Evolutionary conservation across 2,329 filamentous ascomycete genomes (phyloP).

Genomic region (Monosporascus sp.): DNA sequence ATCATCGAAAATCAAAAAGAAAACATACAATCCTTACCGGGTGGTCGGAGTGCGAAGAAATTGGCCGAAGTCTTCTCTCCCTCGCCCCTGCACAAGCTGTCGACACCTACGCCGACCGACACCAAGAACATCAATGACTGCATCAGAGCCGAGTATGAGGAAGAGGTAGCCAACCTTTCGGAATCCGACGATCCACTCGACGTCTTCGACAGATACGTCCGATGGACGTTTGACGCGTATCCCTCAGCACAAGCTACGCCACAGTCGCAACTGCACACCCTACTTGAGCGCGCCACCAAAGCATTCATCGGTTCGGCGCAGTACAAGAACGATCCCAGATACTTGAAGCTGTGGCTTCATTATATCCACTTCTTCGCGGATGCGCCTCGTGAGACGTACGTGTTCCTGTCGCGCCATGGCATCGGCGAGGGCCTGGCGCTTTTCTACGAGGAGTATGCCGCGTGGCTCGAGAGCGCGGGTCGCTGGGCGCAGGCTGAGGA

Average conservation of each 20-base stretch:
- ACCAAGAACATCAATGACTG: conserved; percentile 73
- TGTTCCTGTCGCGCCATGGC: conserved; percentile 81
- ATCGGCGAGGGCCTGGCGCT: conserved; percentile 84
- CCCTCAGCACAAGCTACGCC: conserved; percentile 88
- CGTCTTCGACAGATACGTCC: conserved; percentile 92
- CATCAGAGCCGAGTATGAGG: conserved; percentile 78
- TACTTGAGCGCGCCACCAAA: conserved; percentile 91
- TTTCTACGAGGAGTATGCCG: conserved; percentile 96
- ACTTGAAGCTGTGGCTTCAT: conserved; percentile 87
- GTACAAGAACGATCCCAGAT: conserved; percentile 93
- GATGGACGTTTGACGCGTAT: conserved; percentile 94
- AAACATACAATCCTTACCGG: conserved; percentile 91
- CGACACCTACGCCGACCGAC: conserved; percentile 62
- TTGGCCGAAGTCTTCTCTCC: conserved; percentile 78
- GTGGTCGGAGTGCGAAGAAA: conserved; percentile 81
- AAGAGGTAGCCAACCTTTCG: conserved; percentile 68
- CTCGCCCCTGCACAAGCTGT: conserved; percentile 50
- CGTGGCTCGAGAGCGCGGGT: conserved; percentile 79
- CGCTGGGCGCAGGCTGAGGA: conserved; percentile 91
- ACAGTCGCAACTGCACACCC: conserved; percentile 79
- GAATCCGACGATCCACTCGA: conserved; percentile 95
- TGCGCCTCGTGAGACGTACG: conserved; percentile 84
- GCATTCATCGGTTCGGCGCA: conserved; percentile 77
- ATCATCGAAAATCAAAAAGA: conserved; percentile 96
- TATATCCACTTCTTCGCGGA: conserved; percentile 94